Base-by-base conservation (phyloP, 768 basidiomycete species). In the Dendrothele bispora region DNA sequence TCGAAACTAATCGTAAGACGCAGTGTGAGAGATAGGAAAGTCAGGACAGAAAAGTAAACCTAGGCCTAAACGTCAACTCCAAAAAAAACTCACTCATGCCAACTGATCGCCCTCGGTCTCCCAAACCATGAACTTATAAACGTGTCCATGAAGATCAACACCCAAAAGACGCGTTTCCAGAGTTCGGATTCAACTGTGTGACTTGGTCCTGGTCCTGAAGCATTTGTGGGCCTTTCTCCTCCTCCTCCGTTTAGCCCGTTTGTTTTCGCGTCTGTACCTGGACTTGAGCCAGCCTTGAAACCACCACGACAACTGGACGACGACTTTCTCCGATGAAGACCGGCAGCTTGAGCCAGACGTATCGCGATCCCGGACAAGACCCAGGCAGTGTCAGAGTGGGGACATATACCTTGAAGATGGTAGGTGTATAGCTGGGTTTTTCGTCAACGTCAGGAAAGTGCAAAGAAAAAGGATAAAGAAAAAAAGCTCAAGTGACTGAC, bases 341-440 rank as follows among this genome's bases (percentile, higher is more conserved):
- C 47, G 10, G 79, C 71, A 43, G 82, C 80, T 55, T 81, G 71
- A 1, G 74, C 73, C 0, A 72, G 56, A 5, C 77, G 72, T 20
- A 82, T 64, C 36, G 74, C 73, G 27, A 78, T 59, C 10, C 79
- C 79, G 17, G 70, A 64, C 1, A 73, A 40, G 17, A 65, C 64
- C 81, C 80, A 82, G 39, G 60, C 60, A 15, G 69, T 44, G 61
- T 65, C 36, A 70, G 61, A 32, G 32, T 49, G 14, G 27, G 61
- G 54, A 70, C 36, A 57, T 29, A 4, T 58, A 58, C 36, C 60
- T 59, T 44, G 67, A 27, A 65, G 64, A 40, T 11, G 2, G n/a
- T n/a, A n/a, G n/a, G n/a, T n/a, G n/a, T n/a, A n/a, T n/a, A n/a
- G n/a, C n/a, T n/a, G n/a, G n/a, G n/a, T n/a, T n/a, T n/a, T n/a